phyloP scores from a whole-genome alignment of 352 stramenopile species.

The Phytophthora syringae region DNA sequence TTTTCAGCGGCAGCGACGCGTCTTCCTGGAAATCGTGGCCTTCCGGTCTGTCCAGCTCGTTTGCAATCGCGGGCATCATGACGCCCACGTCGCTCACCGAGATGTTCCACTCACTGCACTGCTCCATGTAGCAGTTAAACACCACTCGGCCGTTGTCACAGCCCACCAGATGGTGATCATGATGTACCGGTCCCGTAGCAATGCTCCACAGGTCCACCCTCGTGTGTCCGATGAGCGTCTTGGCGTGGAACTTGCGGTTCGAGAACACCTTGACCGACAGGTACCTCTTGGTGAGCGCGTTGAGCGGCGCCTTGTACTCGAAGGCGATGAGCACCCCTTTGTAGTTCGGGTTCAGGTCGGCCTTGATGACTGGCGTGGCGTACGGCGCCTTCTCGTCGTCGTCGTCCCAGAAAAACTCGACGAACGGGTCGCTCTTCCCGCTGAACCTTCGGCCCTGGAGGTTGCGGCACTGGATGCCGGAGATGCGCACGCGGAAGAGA shows the following conservation, averaged over 20 bases:
- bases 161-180: constrained; percentile 86
- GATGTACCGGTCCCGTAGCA: constrained; percentile 85
- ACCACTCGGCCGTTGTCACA: constrained; percentile 90
- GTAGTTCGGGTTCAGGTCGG: constrained; percentile 89
- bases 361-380: constrained; percentile 84
- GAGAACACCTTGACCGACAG: constrained; percentile 85
- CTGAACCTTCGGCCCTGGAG: constrained; percentile 80
- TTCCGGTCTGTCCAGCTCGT: constrained; percentile 88
- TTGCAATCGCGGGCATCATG: constrained; percentile 90
- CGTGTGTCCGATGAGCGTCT: constrained; percentile 77
- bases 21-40: constrained; percentile 92
- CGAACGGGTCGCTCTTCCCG: constrained; percentile 87
- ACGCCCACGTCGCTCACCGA: constrained; percentile 87
- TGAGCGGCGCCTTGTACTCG: constrained; percentile 81
- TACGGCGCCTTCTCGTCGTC: constrained; percentile 72
- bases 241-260: constrained; percentile 80
- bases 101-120: constrained; percentile 91
- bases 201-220: constrained; percentile 86
- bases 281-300: constrained; percentile 59
- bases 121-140: constrained; percentile 93
- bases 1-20: constrained; percentile 85
- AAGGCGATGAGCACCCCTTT: constrained; percentile 88
- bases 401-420: constrained; percentile 90
- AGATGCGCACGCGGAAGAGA: constrained; percentile 86
- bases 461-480: constrained; percentile 89